Conservation (phyloP, 1,284 basidiomycete genomes). For the Naganishia sp. region DNA sequence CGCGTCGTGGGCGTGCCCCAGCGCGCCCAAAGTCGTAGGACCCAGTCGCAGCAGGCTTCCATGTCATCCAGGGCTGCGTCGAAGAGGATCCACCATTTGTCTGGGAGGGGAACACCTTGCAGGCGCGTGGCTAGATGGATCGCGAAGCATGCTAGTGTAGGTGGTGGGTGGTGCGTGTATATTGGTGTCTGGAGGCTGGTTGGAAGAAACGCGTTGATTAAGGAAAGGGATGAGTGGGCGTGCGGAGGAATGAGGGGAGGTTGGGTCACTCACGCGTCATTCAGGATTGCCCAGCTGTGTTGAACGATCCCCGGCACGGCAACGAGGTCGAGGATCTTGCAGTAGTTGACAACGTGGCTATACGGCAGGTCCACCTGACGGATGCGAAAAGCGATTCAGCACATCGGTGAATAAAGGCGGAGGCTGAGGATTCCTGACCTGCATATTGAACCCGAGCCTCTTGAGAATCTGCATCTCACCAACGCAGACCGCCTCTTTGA, state of each 20-base stretch:
- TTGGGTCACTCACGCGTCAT: slow-evolving; percentile 71
- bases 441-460: slow-evolving; percentile 81
- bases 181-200: slow-evolving; percentile 82
- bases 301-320: slow-evolving; percentile 69
- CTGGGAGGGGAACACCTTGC: slow-evolving; percentile 70
- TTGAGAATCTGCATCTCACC: slow-evolving; percentile 98
- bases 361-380: slow-evolving; percentile 81
- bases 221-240: slow-evolving; percentile 10
- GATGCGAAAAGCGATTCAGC: background rate
- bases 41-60: slow-evolving; percentile 72
- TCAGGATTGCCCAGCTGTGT: slow-evolving; percentile 83
- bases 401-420: background rate
- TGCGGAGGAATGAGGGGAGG: slow-evolving; percentile 13
- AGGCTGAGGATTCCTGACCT: slow-evolving; percentile 38
- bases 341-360: slow-evolving; percentile 91
- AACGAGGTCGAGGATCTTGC: slow-evolving; percentile 78
- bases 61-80: slow-evolving; percentile 82
- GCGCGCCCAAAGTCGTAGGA: slow-evolving; percentile 67
- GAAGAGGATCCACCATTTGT: slow-evolving; percentile 85
- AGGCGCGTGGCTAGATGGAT: slow-evolving; percentile 75
- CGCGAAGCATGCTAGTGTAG: slow-evolving; percentile 81
- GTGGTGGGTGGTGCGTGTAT: slow-evolving; percentile 81
- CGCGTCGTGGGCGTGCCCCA: slow-evolving; percentile 45
- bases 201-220: slow-evolving; percentile 17
- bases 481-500: slow-evolving; percentile 71